phyloP scores from a whole-genome alignment of 129 eudicot genomes.

The Flaveria linearis region DNA sequence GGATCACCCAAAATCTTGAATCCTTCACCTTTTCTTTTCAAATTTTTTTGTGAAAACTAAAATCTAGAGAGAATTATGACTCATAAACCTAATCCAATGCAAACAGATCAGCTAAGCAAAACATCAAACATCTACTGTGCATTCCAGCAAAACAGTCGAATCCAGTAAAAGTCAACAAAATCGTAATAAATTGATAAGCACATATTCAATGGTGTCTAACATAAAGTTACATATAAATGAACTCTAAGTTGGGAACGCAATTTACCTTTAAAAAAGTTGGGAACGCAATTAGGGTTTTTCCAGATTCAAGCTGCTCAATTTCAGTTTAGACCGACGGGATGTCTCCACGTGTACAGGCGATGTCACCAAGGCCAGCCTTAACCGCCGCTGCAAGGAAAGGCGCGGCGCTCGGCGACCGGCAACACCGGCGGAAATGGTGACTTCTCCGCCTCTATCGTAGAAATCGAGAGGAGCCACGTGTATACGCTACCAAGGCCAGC shows the following conservation, averaged over 20 bases:
- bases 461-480: too few relatives aligned
- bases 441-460: too few relatives aligned
- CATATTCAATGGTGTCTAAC: not conserved
- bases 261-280: too few relatives aligned
- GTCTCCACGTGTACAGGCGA: too few relatives aligned
- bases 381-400: too few relatives aligned
- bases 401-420: too few relatives aligned
- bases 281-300: not conserved
- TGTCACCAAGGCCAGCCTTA: too few relatives aligned
- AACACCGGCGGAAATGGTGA: too few relatives aligned
- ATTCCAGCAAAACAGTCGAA: not conserved
- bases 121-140: constrained; percentile 31
- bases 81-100: not conserved
- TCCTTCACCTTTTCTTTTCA: too few relatives aligned
- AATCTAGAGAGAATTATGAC: not conserved
- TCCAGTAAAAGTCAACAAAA: not conserved
- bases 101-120: not conserved
- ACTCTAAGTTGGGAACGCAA: not conserved
- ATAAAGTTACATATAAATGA: not conserved
- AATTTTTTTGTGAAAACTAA: not conserved
- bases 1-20: too few relatives aligned
- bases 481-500: too few relatives aligned
- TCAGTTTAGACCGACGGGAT: too few relatives aligned
- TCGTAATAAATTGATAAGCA: not conserved
- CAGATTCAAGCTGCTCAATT: not conserved